Conservation (phyloP, 2,329 filamentous ascomycete genomes). For the Xylariaceae sp. region DNA sequence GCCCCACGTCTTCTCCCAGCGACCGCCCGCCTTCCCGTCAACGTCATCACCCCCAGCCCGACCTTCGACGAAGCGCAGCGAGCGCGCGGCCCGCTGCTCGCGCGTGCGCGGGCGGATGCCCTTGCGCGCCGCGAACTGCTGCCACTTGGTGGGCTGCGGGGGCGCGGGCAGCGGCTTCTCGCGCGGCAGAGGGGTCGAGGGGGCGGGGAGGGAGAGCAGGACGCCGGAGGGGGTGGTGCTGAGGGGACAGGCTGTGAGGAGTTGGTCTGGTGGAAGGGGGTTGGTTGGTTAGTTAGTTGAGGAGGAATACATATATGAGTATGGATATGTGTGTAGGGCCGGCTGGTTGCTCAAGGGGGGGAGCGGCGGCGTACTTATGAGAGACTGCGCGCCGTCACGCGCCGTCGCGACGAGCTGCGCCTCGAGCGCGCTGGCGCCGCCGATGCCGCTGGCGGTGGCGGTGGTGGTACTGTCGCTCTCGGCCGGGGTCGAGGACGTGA, state of each 20-base stretch:
- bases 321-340: not conserved
- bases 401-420: constrained; percentile 63
- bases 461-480: too few relatives aligned
- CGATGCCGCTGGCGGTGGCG: constrained; percentile 43
- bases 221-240: constrained; percentile 63
- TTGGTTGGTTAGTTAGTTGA: constrained; percentile 1
- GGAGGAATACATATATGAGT: not conserved
- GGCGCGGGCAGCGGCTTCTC: constrained; percentile 83
- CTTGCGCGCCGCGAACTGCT: constrained; percentile 93
- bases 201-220: constrained; percentile 66
- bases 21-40: constrained; percentile 65
- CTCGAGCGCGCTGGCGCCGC: constrained; percentile 45
- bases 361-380: constrained; percentile 59
- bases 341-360: not conserved
- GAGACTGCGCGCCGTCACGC: constrained; percentile 81
- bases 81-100: constrained; percentile 59
- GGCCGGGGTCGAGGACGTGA: constrained; percentile 18
- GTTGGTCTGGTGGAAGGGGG: constrained; percentile 47
- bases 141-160: constrained; percentile 87
- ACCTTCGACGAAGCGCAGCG: constrained; percentile 82
- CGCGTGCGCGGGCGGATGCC: constrained; percentile 86
- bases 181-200: constrained; percentile 67
- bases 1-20: constrained; percentile 93
- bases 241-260: constrained; percentile 81
- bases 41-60: too few relatives aligned